A percentile compares a stretch with the other conserved stretches of the same genome.
Evolutionary conservation across 257 asterid species (phyloP).

Genomic region (Cordia subcordata): DNA sequence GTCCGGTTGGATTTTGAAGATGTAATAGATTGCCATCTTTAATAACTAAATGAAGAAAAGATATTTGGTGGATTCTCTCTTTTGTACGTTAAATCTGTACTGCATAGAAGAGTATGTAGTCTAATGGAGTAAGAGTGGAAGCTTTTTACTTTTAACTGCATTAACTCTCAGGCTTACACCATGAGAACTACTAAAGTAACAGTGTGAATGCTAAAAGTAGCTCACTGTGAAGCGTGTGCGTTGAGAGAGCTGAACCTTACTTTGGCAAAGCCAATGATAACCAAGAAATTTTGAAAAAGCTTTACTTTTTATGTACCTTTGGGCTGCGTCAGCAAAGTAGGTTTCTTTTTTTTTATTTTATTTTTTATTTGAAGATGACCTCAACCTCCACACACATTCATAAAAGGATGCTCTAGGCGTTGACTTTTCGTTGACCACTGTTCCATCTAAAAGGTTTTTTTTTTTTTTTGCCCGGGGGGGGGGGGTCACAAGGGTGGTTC

Average conservation of each 20-base stretch:
- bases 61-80: slow-evolving; percentile 30
- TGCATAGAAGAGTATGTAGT: too few species aligned
- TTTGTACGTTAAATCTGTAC: slow-evolving; percentile 39
- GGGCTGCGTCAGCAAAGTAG: slow-evolving; percentile 2
- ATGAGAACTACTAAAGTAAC: not conserved
- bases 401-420: not conserved
- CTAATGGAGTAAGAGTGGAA: too few species aligned
- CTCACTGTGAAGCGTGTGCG: slow-evolving; percentile 11
- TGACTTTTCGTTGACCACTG: not conserved
- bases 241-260: slow-evolving; percentile 14
- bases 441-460: not conserved
- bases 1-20: slow-evolving; percentile 14
- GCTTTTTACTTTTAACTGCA: too few species aligned
- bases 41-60: not conserved
- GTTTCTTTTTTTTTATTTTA: too few species aligned
- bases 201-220: slow-evolving; percentile 27
- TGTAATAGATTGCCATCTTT: slow-evolving; percentile 7
- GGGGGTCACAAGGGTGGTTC: not conserved
- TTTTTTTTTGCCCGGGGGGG: too few species aligned
- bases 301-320: slow-evolving; percentile 3
- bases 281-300: not conserved
- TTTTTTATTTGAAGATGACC: slow-evolving; percentile 28
- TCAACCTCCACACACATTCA: not conserved
- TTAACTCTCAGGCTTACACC: too few species aligned
- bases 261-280: slow-evolving; percentile 33